Percentiles rank a stretch among this genome's conserved stretches.
Conservation (phyloP, 768 basidiomycete genomes). For the Fibroporia radiculosa region DNA sequence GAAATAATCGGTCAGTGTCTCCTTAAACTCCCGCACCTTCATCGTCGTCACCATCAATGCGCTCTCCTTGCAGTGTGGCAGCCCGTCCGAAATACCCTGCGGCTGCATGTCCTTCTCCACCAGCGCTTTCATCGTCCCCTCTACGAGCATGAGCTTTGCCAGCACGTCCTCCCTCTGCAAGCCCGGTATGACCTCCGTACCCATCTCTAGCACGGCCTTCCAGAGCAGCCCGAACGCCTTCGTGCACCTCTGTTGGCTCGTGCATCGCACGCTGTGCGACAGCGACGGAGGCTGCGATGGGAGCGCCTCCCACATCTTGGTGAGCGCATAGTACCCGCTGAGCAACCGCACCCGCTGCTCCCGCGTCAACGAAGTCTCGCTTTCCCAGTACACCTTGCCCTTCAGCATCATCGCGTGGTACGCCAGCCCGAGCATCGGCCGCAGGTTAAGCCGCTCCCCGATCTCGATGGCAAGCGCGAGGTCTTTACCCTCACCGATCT, state of each 20-base stretch:
- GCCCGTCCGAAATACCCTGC: conserved; percentile 33
- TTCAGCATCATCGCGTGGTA: conserved; percentile 47
- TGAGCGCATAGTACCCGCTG: conserved; percentile 44
- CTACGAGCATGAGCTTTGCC: conserved; percentile 38
- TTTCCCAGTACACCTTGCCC: conserved; percentile 41
- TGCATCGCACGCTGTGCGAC: conserved; percentile 35
- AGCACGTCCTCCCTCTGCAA: conserved; percentile 38
- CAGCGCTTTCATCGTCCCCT: conserved; percentile 38
- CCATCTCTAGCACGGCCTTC: conserved; percentile 34
- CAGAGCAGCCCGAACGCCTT: conserved; percentile 39
- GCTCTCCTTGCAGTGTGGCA: conserved; percentile 38
- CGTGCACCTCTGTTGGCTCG: conserved; percentile 33
- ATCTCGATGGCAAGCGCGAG: conserved; percentile 37
- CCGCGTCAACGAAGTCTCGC: conserved; percentile 36
- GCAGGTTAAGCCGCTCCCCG: conserved; percentile 41
- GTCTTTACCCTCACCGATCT: conserved; percentile 37
- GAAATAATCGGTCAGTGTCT: conserved; percentile 39
- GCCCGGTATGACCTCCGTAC: conserved; percentile 27
- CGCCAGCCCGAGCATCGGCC: conserved; percentile 38
- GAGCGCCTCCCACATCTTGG: conserved; percentile 36
- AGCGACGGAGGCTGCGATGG: conserved; percentile 34
- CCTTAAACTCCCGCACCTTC: conserved; percentile 39
- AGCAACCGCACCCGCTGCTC: conserved; percentile 45
- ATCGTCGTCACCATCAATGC: conserved; percentile 34
- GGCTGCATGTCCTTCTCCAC: conserved; percentile 35